Conservation (phyloP, 768 basidiomycete genomes). For the Ramaria sp. region DNA sequence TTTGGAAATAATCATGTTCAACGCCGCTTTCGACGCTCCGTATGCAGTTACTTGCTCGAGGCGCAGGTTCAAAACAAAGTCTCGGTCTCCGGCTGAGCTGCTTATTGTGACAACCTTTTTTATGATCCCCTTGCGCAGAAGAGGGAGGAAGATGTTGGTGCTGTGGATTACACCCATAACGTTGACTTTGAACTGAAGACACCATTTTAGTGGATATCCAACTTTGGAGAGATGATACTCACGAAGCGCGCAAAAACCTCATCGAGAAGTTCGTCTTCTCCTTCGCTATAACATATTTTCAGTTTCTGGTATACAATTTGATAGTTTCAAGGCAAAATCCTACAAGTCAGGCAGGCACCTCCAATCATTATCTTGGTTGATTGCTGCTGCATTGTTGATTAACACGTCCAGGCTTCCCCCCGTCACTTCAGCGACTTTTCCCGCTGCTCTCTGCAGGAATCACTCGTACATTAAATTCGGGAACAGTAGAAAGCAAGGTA, state of each 20-base stretch:
- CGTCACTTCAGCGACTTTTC: constrained; percentile 8
- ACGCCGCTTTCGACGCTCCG: too few species aligned
- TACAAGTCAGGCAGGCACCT: background rate
- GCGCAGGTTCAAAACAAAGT: too few species aligned
- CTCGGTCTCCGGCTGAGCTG: background rate
- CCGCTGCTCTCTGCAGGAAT: constrained; percentile 9
- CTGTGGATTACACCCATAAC: constrained; percentile 24
- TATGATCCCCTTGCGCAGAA: constrained; percentile 21
- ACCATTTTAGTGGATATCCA: too few species aligned
- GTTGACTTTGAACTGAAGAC: constrained; percentile 23
- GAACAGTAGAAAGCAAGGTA: background rate
- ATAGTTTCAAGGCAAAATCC: too few species aligned
- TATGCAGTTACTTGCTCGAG: too few species aligned
- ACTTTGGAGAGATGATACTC: too few species aligned
- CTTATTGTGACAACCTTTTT: constrained; percentile 27
- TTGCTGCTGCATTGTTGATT: constrained; percentile 26
- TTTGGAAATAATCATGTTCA: too few species aligned
- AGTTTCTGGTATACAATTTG: too few species aligned
- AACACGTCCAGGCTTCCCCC: constrained; percentile 12
- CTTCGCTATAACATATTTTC: too few species aligned
- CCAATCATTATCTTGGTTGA: constrained; percentile 8
- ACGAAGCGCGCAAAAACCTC: too few species aligned
- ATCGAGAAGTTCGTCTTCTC: too few species aligned
- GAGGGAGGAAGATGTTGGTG: constrained; percentile 29
- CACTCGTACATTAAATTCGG: background rate